Evolutionary conservation across 305 asterid genomes (phyloP).

Genomic region (Petunia hybrid): DNA sequence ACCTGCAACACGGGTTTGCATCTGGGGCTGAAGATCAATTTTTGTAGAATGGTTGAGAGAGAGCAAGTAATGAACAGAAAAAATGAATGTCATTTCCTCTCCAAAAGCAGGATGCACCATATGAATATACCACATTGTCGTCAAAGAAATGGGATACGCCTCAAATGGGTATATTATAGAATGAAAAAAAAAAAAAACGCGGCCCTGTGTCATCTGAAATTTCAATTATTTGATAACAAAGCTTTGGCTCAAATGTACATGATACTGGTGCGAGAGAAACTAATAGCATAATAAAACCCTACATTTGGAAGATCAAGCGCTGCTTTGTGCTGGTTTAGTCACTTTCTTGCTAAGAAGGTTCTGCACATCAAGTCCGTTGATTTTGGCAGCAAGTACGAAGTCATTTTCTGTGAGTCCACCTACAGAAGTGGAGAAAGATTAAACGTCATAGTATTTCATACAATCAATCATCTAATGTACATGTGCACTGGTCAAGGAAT

Average conservation of each 20-base stretch:
- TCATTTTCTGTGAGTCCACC: constrained; percentile 63
- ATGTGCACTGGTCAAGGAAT: neutral
- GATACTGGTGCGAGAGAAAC: neutral
- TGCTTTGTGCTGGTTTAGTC: constrained; percentile 23
- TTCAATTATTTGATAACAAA: constrained; percentile 10
- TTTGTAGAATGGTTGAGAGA: neutral
- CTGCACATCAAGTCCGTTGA: constrained; percentile 42
- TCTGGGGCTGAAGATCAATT: neutral
- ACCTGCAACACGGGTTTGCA: neutral
- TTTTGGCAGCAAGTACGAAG: constrained; percentile 60
- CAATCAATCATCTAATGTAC: neutral
- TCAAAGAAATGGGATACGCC: neutral
- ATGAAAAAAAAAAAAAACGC: too few species aligned
- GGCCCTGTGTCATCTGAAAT: neutral
- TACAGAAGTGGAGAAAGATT: constrained; percentile 28
- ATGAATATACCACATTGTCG: neutral
- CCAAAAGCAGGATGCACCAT: neutral
- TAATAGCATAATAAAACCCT: neutral
- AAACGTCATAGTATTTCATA: neutral
- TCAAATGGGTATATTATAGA: neutral
- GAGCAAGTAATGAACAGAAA: neutral
- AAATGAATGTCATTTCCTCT: neutral
- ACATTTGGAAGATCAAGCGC: constrained; percentile 16
- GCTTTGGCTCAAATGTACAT: constrained; percentile 11
- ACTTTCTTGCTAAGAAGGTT: constrained; percentile 47